Evolutionary conservation across 179 eudicot genomes (phyloP), one percentile per base, ranked within the genome.

Genomic region (Amaranthus tricolor): DNA sequence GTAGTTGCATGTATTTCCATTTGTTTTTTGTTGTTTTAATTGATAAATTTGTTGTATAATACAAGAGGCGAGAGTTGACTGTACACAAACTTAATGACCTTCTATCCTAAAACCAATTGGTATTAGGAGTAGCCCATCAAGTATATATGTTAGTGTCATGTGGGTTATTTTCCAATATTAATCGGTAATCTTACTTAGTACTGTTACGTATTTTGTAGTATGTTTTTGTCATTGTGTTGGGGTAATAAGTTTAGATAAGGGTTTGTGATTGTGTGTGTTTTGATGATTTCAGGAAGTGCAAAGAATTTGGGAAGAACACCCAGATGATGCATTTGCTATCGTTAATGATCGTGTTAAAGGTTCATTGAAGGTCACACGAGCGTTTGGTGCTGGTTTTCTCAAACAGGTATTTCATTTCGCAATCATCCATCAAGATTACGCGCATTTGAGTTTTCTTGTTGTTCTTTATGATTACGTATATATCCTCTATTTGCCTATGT

Each of bases 341-440:
- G 77, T 78, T 64, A 92, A 92, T 82, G 97, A 90, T 47, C 93
- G 97, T 8, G 97, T 92, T 48, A 92, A 92, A 81, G 97, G 96
- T 43, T 89, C 93, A 0, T 79, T 92, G 84, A 92, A 90, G 85
- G 94, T 92, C 76, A 92, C 97, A 64, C 86, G 97, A 61, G 97
- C 97, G 74, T 92, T 92, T 65, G 97, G 97, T 44, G 97, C 97
- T 72, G 97, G 97, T 57, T 92, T 89, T 82, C 96, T 92, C 77
- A 91, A 92, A 70, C 93, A 92, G 97, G 97, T 92, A 84, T 55
- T 77, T 45, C 66, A n/a, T 67, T 74, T 13, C 40, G 16, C n/a
- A 7, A 53, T 7, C 40, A 21, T 16, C 50, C 6, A 48, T 76
- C 59, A 9, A 45, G 62, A 24, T 24, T 24, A 24, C 0, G 40